Conservation (phyloP, 768 basidiomycete genomes). For the Cystobasidium onofrii region DNA sequence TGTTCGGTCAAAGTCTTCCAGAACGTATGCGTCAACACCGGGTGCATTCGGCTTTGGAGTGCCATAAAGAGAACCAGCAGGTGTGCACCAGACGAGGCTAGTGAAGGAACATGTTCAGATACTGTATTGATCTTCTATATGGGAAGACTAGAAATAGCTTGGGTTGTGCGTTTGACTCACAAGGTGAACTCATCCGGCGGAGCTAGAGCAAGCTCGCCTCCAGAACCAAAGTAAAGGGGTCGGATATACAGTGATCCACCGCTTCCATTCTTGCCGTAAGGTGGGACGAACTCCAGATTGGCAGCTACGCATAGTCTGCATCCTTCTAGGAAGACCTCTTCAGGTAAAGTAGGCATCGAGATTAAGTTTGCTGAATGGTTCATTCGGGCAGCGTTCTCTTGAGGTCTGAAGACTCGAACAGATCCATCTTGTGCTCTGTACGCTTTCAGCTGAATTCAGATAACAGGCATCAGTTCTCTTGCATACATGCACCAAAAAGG, state of each 20-base stretch:
- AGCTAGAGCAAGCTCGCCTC: slow-evolving; percentile 35
- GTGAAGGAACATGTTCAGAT: too few species aligned
- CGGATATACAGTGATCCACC: slow-evolving; percentile 34
- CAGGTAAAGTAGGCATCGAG: slow-evolving; percentile 40
- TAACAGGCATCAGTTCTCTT: neutral
- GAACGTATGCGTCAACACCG: slow-evolving; percentile 38
- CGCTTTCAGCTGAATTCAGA: slow-evolving; percentile 35
- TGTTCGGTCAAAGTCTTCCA: slow-evolving; percentile 40
- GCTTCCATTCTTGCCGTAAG: slow-evolving; percentile 35
- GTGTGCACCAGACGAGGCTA: slow-evolving; percentile 36
- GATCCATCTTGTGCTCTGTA: slow-evolving; percentile 41
- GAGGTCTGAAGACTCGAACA: slow-evolving; percentile 40
- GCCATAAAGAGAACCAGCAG: slow-evolving; percentile 40
- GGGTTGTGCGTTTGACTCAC: neutral
- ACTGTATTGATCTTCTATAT: too few species aligned
- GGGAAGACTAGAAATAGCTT: neutral
- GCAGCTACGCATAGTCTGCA: slow-evolving; percentile 34
- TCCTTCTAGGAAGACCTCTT: slow-evolving; percentile 39
- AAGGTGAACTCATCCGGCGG: slow-evolving; percentile 40
- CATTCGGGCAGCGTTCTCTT: slow-evolving; percentile 39
- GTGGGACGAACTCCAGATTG: slow-evolving; percentile 41
- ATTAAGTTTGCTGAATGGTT: slow-evolving; percentile 35
- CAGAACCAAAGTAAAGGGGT: slow-evolving; percentile 36
- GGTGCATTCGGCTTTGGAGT: slow-evolving; percentile 36
- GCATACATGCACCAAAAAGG: slow-evolving; percentile 14